Base-by-base conservation (phyloP, 1,284 basidiomycete genomes). In the Binderoboletus segoi region DNA sequence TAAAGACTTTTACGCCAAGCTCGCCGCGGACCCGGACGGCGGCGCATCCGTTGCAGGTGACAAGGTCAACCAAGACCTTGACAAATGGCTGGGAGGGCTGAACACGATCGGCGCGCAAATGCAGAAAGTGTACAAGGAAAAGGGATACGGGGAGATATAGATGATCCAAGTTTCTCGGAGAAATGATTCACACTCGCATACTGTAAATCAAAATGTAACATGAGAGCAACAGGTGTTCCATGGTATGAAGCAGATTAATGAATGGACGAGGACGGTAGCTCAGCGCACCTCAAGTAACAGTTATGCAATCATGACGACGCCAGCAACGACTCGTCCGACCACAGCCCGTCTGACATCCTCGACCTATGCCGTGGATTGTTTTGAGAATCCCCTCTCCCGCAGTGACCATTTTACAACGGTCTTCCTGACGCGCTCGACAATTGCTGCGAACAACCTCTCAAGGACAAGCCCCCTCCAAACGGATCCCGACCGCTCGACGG, bases 1-100 rank as follows among this genome's bases (percentile, higher is more conserved):
- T 58, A 84, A 81, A 18, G 88, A 88, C 64, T 96, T 99, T 75
- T 98, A 95, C 75, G 78, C 80, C 46, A 98, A 97, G 74, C 84
- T 99, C 47, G 92, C 92, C 21, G 79, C 85, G 7, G 88, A 89
- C 62, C 82, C 85, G 28, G 73, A 73, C 12, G 83, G 85, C 2
- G 84, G 83, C 6, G 67, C 75, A 10, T 60, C 83, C 23, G 80
- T 78, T 45, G 79, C 91, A 3, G 76, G 82, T 49, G 88, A 87
- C 32, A 84, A 83, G 63, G 82, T 98, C 57, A 77, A 85, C 59
- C 78, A 80, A 52, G 87, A 91, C 63, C 80, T 98, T 44, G 77
- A 86, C 69, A 80, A 75, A 58, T 90, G 87, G 88, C 74, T 90
- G 20, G 70, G 67, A 21, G 89, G 87, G 3, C 79, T 98, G 46